A percentile compares a stretch with the other conserved stretches of the same genome.
These are phyloP conservation scores for Dentipellis fragilis DNA, from an alignment of 768 basidiomycete species.

Conservation along the genomic window DNA sequence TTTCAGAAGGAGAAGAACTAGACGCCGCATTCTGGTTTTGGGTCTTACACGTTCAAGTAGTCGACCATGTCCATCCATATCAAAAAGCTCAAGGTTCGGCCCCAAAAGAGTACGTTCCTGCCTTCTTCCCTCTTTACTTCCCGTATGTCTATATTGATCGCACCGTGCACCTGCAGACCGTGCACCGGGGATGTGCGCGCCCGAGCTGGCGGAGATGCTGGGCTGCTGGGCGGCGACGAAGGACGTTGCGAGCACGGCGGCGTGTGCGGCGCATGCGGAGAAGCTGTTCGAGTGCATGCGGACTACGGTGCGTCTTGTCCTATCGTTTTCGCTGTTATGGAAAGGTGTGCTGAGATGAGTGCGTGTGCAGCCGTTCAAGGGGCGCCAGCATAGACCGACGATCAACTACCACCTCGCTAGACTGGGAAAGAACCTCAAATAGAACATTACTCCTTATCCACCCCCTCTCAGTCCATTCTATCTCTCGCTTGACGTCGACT, in stretches of 20 bases:
- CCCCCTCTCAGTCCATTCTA: no score
- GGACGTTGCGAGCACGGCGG: constrained; percentile 44
- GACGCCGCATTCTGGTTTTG: background rate
- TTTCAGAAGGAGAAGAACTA: background rate
- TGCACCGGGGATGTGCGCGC: constrained; percentile 42
- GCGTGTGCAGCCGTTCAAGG: constrained; percentile 47
- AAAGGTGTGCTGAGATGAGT: constrained; percentile 1
- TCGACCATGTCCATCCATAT: constrained; percentile 39
- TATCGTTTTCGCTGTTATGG: background rate
- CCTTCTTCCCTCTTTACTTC: background rate
- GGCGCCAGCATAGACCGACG: constrained; percentile 59
- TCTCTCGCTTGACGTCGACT: background rate
- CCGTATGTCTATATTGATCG: constrained; percentile 6
- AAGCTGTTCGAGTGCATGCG: constrained; percentile 75
- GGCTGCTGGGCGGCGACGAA: constrained; percentile 75
- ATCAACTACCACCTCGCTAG: constrained; percentile 89
- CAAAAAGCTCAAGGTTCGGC: constrained; percentile 71
- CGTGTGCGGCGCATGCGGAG: constrained; percentile 52
- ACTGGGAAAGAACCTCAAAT: constrained; percentile 66
- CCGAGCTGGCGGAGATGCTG: constrained; percentile 70
- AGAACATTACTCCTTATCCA: constrained; percentile 14
- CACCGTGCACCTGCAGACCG: constrained; percentile 30
- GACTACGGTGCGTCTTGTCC: constrained; percentile 50
- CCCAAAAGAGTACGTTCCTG: constrained; percentile 48
- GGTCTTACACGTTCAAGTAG: background rate